A percentile compares a stretch with the other conserved stretches of the same genome.
phyloP scores from a whole-genome alignment of 2,329 filamentous ascomycete species.

The Orbilia brochopaga region DNA sequence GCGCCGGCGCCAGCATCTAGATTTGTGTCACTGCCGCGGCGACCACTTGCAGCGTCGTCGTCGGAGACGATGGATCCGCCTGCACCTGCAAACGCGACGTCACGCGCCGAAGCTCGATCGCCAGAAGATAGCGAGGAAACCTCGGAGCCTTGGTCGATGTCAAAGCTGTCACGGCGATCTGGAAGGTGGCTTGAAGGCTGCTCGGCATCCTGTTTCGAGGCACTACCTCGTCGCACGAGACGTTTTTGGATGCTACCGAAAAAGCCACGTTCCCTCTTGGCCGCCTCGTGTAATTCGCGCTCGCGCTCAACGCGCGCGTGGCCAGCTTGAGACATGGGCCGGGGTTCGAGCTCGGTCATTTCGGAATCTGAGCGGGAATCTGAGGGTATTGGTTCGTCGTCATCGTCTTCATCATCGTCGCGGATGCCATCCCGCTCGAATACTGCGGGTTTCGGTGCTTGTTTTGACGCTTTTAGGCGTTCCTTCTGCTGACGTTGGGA shows the following conservation, averaged over 20 bases:
- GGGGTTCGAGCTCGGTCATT: slow-evolving; percentile 46
- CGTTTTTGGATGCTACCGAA: slow-evolving; percentile 40
- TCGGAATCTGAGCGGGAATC: slow-evolving; percentile 11
- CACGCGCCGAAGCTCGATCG: slow-evolving; percentile 23
- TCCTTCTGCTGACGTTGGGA: slow-evolving; percentile 45
- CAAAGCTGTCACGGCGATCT: slow-evolving; percentile 11
- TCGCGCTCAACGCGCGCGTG: slow-evolving; percentile 35
- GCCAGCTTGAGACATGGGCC: slow-evolving; percentile 42
- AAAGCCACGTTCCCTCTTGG: slow-evolving; percentile 42
- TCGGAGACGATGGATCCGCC: slow-evolving; percentile 16
- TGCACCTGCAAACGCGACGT: slow-evolving; percentile 31
- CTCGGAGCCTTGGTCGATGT: slow-evolving; percentile 13
- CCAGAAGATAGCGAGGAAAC: slow-evolving; percentile 33
- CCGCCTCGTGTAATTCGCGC: slow-evolving; percentile 32
- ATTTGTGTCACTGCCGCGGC: not conserved
- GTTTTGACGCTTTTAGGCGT: slow-evolving; percentile 24
- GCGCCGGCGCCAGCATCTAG: not conserved
- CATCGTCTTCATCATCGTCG: not conserved
- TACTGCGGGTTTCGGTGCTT: slow-evolving; percentile 7
- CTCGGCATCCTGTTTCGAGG: slow-evolving; percentile 17
- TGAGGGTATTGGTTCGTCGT: not conserved
- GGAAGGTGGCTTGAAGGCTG: not conserved
- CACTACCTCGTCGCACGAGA: slow-evolving; percentile 21
- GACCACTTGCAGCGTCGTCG: slow-evolving; percentile 13
- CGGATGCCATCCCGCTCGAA: not conserved